Evolutionary conservation across 371 early-diverging fungal genomes (phyloP).

Genomic region (Mucor velutinosus): DNA sequence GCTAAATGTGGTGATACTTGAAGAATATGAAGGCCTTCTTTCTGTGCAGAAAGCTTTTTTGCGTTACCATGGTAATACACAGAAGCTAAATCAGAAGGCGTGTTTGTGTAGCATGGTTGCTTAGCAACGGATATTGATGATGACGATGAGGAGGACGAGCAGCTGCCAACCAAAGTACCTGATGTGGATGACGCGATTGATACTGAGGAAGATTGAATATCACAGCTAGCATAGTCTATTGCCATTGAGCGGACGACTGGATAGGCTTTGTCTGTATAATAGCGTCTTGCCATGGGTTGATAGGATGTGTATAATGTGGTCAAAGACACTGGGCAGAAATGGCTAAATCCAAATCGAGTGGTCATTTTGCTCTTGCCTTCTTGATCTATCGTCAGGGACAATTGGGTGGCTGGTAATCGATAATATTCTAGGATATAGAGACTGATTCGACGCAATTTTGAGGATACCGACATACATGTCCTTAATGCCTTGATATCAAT

Average conservation of each 20-base stretch:
- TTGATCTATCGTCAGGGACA: constrained; percentile 17
- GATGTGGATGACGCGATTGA: background rate
- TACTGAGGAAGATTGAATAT: background rate
- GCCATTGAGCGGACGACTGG: constrained; percentile 12
- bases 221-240: background rate
- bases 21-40: constrained; percentile 9
- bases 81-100: background rate
- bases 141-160: background rate
- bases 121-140: background rate
- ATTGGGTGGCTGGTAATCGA: constrained; percentile 3
- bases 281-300: constrained; percentile 8
- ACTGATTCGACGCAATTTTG: constrained; percentile 3
- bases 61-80: background rate
- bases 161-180: background rate
- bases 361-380: constrained; percentile 18
- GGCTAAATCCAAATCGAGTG: constrained; percentile 7
- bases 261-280: constrained; percentile 12
- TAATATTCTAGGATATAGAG: background rate
- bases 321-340: background rate
- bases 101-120: background rate
- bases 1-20: background rate
- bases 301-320: background rate
- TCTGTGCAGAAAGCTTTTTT: background rate
- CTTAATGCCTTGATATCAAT: constrained; percentile 9
- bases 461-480: constrained; percentile 2